Percentiles rank a stretch among this genome's conserved stretches.
phyloP scores from a whole-genome alignment of 306 rosid genomes.

The Medicago ruthenica region DNA sequence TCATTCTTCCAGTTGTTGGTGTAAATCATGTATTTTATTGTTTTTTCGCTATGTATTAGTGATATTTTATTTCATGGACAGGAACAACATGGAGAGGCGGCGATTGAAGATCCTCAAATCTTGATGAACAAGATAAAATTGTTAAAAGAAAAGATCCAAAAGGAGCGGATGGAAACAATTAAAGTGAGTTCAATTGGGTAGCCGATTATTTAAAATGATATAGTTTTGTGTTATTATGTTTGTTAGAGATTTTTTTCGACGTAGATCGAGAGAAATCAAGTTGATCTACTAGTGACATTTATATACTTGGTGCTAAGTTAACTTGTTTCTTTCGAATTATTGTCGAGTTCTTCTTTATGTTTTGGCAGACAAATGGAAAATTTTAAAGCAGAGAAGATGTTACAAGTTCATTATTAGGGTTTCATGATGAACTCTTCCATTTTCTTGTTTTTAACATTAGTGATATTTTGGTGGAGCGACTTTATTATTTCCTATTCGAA shows the following conservation, averaged over 20 bases:
- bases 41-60: not conserved
- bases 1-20: not conserved
- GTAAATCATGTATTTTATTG: not conserved
- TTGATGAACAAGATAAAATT: slow-evolving; percentile 39
- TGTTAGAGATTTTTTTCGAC: not conserved
- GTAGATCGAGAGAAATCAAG: not conserved
- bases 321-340: slow-evolving; percentile 2
- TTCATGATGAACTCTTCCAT: not conserved
- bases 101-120: not conserved
- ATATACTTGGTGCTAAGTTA: not conserved
- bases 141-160: slow-evolving; percentile 59
- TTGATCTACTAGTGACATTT: slow-evolving; percentile 1
- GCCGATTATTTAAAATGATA: not conserved
- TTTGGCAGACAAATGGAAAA: not conserved
- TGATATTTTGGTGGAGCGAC: not conserved
- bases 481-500: slow-evolving; percentile 1
- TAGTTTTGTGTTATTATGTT: not conserved
- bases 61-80: slow-evolving; percentile 20
- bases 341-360: not conserved
- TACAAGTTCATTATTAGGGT: not conserved
- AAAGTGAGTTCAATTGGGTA: slow-evolving; percentile 46
- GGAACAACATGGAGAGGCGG: slow-evolving; percentile 50
- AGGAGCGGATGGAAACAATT: slow-evolving; percentile 51
- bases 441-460: not conserved
- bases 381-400: slow-evolving; percentile 7